Conservation (phyloP, 139 green algal species). For the Chlamydomonas schloesseri region DNA sequence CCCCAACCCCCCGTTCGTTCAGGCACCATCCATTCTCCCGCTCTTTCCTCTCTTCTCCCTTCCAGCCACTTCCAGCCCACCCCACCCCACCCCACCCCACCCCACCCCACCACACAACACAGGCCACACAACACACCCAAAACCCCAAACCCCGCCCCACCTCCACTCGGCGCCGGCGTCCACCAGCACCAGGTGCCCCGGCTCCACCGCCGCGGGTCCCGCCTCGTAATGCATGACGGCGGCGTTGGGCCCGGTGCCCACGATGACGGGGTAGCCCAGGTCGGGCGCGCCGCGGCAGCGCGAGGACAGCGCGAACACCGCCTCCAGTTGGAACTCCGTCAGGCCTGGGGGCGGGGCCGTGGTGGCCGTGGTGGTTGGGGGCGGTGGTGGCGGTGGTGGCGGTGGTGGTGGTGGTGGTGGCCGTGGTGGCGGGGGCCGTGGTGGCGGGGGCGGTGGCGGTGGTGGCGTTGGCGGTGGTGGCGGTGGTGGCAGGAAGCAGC, state of each 20-base stretch:
- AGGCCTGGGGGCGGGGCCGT: constrained; percentile 16
- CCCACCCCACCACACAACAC: no score
- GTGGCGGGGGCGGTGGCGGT: no score
- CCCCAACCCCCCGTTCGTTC: no score
- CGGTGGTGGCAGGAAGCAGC: no score
- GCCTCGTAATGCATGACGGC: constrained; percentile 63
- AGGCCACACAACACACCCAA: no score
- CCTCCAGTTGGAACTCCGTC: constrained; percentile 63
- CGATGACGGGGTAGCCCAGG: constrained; percentile 64
- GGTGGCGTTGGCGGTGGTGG: no score
- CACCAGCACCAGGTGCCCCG: constrained; percentile 59
- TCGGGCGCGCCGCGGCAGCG: constrained; percentile 23
- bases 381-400: neutral
- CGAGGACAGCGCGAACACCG: constrained; percentile 46
- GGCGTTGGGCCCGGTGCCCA: constrained; percentile 58
- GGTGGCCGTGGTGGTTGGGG: neutral
- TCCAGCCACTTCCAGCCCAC: no score
- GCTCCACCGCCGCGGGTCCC: constrained; percentile 8
- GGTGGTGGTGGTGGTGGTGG: no score
- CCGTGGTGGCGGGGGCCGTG: no score
- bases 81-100: no score
- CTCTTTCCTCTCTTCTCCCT: no score
- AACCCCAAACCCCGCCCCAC: neutral
- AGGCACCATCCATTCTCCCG: no score
- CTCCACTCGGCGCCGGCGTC: constrained; percentile 64